phyloP scores from a whole-genome alignment of 2,329 filamentous ascomycete species.

The Calonectria pauciramosa region DNA sequence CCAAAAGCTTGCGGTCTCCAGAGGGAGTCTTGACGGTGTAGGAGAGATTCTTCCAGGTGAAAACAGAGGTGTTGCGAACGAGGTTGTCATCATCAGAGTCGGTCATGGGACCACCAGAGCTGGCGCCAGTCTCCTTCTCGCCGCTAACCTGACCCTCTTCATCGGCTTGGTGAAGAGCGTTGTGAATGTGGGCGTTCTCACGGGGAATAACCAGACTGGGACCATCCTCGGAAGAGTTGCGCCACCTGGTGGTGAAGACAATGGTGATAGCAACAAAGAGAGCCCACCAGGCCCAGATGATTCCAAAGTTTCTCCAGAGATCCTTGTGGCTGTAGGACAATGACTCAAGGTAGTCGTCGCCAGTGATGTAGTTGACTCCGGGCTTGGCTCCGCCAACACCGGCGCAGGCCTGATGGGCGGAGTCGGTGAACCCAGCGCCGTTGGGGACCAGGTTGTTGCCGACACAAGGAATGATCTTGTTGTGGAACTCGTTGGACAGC shows the following conservation, averaged over 20 bases:
- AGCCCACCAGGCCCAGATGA: conserved; percentile 74
- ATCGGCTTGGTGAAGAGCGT: conserved; percentile 53
- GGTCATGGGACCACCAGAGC: conserved; percentile 29
- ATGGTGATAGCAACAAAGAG: conserved; percentile 72
- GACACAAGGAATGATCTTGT: conserved; percentile 65
- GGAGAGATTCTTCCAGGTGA: conserved; percentile 80
- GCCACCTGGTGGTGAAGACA: conserved; percentile 69
- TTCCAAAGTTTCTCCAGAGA: conserved; percentile 73
- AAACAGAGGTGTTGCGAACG: conserved; percentile 74
- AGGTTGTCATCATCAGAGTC: conserved; percentile 54
- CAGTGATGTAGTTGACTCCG: conserved; percentile 64
- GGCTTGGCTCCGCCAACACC: conserved; percentile 68
- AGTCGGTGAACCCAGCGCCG: conserved; percentile 61
- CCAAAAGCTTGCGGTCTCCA: conserved; percentile 77
- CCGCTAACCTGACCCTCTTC: conserved; percentile 60
- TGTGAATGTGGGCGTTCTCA: conserved; percentile 62
- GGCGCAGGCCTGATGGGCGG: conserved; percentile 64
- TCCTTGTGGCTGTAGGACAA: conserved; percentile 67
- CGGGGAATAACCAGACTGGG: conserved; percentile 73
- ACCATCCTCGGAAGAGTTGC: conserved; percentile 64
- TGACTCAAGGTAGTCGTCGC: conserved; percentile 70
- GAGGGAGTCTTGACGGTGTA: conserved; percentile 76
- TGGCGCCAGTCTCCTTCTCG: conserved; percentile 34
- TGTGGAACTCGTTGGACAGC: conserved; percentile 79
- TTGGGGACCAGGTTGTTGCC: conserved; percentile 64